Evolutionary conservation across 805 yeast genomes (phyloP).

Genomic region (Hanseniaspora nectarophila): DNA sequence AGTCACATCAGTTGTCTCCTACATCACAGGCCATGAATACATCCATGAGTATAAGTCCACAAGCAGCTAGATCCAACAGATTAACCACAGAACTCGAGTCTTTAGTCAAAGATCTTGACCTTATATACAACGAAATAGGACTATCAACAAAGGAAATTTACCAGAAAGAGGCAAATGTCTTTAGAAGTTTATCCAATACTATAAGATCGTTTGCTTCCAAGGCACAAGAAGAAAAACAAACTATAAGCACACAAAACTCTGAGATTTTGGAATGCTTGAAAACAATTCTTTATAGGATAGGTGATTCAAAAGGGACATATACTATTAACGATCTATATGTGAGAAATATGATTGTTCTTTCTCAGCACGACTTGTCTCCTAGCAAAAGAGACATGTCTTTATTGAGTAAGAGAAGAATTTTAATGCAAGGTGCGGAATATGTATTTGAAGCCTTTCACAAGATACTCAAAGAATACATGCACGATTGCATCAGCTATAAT

Average conservation of each 20-base stretch:
- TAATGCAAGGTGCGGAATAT: conserved; percentile 26
- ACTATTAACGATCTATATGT: conserved; percentile 34
- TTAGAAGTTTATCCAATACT: conserved; percentile 38
- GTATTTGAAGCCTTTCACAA: conserved; percentile 20
- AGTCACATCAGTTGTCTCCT: conserved; percentile 6
- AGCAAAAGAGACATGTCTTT: conserved; percentile 27
- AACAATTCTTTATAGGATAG: conserved; percentile 25
- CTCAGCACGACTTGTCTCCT: conserved; percentile 22
- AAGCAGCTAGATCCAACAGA: conserved; percentile 24
- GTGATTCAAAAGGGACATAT: conserved; percentile 30
- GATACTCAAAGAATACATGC: conserved; percentile 3
- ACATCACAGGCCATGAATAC: conserved; percentile 5
- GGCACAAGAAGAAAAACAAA: conserved; percentile 30
- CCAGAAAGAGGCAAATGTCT: conserved; percentile 39
- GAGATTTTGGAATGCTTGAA: conserved; percentile 24
- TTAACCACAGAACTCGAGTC: conserved; percentile 26
- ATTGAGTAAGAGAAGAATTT: conserved; percentile 27
- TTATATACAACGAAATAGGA: conserved; percentile 43
- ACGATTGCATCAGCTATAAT: neutral
- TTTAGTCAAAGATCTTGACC: conserved; percentile 33
- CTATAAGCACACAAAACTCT: conserved; percentile 25
- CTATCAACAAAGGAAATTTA: conserved; percentile 40
- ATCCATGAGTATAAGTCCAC: conserved; percentile 15
- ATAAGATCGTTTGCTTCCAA: conserved; percentile 34
- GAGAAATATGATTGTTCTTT: conserved; percentile 27